A percentile compares a stretch with the other conserved stretches of the same genome.
phyloP scores from a whole-genome alignment of 768 basidiomycete genomes.

The Solioccasus polychromus region DNA sequence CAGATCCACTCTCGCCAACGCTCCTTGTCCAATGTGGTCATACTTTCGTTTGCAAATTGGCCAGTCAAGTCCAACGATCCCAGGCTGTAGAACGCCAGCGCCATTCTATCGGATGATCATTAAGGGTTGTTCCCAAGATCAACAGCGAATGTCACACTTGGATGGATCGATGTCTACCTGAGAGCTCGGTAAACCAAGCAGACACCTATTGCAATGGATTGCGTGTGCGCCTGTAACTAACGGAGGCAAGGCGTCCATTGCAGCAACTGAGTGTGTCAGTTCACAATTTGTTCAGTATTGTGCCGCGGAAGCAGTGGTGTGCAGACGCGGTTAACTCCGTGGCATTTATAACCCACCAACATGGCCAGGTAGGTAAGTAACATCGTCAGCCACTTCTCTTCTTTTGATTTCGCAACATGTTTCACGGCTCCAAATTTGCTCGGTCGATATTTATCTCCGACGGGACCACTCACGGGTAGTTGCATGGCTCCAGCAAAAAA shows the following conservation, averaged over 20 bases:
- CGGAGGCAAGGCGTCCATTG: slow-evolving; percentile 19
- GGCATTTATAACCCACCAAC: too few species aligned
- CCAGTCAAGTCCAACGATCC: slow-evolving; percentile 79
- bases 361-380: too few species aligned
- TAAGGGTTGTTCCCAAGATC: slow-evolving; percentile 13
- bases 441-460: too few species aligned
- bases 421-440: too few species aligned
- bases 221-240: slow-evolving; percentile 55
- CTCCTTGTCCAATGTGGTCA: slow-evolving; percentile 49
- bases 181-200: slow-evolving; percentile 66
- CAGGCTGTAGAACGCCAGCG: slow-evolving; percentile 85
- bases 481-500: too few species aligned
- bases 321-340: too few species aligned
- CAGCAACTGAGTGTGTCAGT: background rate
- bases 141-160: slow-evolving; percentile 44
- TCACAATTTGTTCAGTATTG: too few species aligned
- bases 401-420: too few species aligned
- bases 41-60: slow-evolving; percentile 37
- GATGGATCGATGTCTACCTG: slow-evolving; percentile 72
- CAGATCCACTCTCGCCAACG: slow-evolving; percentile 85
- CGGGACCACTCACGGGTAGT: too few species aligned
- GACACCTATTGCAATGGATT: slow-evolving; percentile 63
- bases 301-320: too few species aligned
- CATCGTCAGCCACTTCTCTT: too few species aligned
- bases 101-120: slow-evolving; percentile 52